A percentile compares a stretch with the other conserved stretches of the same genome.
These are phyloP conservation scores for Galerina sulciceps DNA, from an alignment of 768 basidiomycete genomes.

Conservation along the genomic window DNA sequence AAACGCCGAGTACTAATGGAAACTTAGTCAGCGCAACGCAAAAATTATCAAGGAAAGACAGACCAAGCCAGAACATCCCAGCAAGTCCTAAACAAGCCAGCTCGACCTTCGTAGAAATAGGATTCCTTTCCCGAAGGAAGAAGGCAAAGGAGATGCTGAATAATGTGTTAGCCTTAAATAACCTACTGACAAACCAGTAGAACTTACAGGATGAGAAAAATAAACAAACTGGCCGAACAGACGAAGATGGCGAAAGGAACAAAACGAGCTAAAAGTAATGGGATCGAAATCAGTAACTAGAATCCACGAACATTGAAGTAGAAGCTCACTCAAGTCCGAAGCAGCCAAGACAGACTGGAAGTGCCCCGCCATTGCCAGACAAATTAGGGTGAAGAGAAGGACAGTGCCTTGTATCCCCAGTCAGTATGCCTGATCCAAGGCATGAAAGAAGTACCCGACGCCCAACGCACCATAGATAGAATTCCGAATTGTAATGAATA, in stretches of 20 bases:
- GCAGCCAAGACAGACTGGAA: conserved; percentile 73
- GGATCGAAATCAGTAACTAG: conserved; percentile 12
- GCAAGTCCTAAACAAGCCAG: conserved; percentile 70
- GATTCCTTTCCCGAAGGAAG: conserved; percentile 68
- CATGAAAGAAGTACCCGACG: conserved; percentile 6
- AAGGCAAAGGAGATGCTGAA: conserved; percentile 67
- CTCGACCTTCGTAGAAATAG: conserved; percentile 80
- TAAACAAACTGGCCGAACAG: conserved; percentile 68
- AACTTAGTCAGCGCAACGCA: conserved; percentile 15
- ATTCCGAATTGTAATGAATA: conserved; percentile 72
- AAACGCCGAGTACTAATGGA: conserved; percentile 71
- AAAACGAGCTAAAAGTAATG: conserved; percentile 66
- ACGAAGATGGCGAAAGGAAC: conserved; percentile 87
- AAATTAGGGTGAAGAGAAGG: conserved; percentile 77
- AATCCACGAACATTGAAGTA: neutral
- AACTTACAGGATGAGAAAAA: conserved; percentile 68
- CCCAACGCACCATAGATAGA: conserved; percentile 64
- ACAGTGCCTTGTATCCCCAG: conserved; percentile 52
- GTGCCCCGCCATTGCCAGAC: conserved; percentile 78
- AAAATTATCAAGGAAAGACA: conserved; percentile 25
- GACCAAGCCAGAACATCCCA: conserved; percentile 82
- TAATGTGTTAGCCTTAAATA: neutral
- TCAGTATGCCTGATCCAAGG: conserved; percentile 3
- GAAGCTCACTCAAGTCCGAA: conserved; percentile 77
- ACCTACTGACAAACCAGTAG: conserved; percentile 12